Evolutionary conservation across 345 rosid species (phyloP), one percentile per base, ranked within the genome.

Genomic region (Lagerstroemia speciosa): DNA sequence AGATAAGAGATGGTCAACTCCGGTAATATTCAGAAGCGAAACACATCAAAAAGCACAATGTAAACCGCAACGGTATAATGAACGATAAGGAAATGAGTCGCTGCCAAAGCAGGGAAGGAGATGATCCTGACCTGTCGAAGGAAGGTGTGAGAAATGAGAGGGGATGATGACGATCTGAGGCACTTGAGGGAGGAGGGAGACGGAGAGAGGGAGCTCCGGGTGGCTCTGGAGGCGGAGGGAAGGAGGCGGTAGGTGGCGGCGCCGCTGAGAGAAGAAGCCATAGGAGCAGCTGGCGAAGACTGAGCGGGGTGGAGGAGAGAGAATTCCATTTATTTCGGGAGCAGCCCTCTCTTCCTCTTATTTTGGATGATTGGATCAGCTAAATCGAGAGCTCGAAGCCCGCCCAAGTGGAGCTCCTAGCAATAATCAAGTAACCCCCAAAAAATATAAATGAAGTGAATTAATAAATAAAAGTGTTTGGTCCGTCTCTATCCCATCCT

Each of bases 191-290:
- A 24, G 72, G 65, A 30, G 80, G 77, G 66, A 53, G 77, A 66
- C 36, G 55, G 71, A 61, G 73, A 75, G 71, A 69, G 38, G 66
- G 52, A 61, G 67, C 76, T 55, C 71, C 71, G 84, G 68, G 72
- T 76, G 69, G 58, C 77, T 24, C 75, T 72, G 69, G 85, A 76
- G 72, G 84, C 70, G 79, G 89, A 74, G 71, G 73, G 67, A 72
- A 83, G 82, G 81, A 83, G 77, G 74, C 84, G 83, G 69, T 81
- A 72, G 38, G 85, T 17, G 67, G 79, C 79, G 81, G 90, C 84
- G 87, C 78, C 81, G 83, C 69, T 67, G 77, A 76, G 53, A 24
- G 87, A 77, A 66, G 96, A 85, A 46, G 84, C 33, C 70, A 67
- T 29, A 70, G 76, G 8, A 10, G 76, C 6, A 24, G 76, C 4